Percentiles rank a stretch among this genome's conserved stretches.
Conservation (phyloP, 768 basidiomycete genomes). For the Harrya chromipes region DNA sequence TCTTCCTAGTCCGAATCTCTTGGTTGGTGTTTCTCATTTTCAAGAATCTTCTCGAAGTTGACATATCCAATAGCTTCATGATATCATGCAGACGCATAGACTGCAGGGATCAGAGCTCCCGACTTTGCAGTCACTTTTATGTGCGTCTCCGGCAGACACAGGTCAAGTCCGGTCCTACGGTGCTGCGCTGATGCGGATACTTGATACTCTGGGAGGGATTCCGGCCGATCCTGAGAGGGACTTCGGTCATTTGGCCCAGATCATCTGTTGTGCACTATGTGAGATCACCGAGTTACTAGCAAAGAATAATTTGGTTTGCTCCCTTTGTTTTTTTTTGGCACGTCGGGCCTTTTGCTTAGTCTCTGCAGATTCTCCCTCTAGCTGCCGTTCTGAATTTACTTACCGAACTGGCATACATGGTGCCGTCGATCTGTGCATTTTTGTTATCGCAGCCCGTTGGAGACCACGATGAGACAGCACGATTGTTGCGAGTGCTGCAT, state of each 20-base stretch:
- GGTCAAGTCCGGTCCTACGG: conserved; percentile 37
- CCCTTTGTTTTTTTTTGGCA: not conserved
- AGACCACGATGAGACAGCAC: conserved; percentile 26
- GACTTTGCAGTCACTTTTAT: conserved; percentile 55
- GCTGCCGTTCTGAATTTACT: conserved; percentile 54
- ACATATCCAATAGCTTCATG: conserved; percentile 47
- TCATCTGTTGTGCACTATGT: conserved; percentile 37
- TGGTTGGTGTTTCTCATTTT: conserved; percentile 40
- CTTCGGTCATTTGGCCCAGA: conserved; percentile 18
- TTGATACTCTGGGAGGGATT: conserved; percentile 28
- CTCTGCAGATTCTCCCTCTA: conserved; percentile 42
- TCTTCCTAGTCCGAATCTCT: conserved; percentile 49
- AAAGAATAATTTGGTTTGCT: conserved; percentile 40
- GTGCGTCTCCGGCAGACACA: conserved; percentile 29
- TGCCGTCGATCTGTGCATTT: conserved; percentile 46
- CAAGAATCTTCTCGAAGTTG: conserved; percentile 2
- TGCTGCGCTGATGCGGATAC: conserved; percentile 38
- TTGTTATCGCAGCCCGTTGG: conserved; percentile 33
- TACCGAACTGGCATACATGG: conserved; percentile 40
- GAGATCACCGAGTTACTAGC: conserved; percentile 40
- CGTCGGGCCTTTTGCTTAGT: conserved; percentile 6
- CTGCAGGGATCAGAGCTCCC: conserved; percentile 34
- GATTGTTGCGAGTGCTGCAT: conserved; percentile 40
- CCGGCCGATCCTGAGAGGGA: conserved; percentile 16
- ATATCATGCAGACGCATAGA: conserved; percentile 58